Percentiles rank a stretch among this genome's conserved stretches.
phyloP scores from a whole-genome alignment of 176 grass and related monocot species.

The Panicum miliaceum region DNA sequence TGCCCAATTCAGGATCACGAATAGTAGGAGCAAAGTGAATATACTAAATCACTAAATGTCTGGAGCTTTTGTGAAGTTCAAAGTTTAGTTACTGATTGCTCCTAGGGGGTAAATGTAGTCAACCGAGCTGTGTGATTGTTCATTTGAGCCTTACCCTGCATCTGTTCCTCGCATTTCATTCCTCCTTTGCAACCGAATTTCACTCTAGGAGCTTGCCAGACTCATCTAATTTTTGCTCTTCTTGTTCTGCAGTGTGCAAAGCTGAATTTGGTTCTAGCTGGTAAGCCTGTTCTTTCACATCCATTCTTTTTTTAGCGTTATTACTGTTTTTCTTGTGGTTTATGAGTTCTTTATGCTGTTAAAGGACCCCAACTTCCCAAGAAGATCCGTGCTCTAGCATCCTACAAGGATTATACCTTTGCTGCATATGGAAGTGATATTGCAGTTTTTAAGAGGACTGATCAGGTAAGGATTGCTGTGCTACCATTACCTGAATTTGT shows the following conservation, averaged over 20 bases:
- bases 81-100: background rate
- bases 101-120: background rate
- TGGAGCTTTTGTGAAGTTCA: background rate
- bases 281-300: conserved; percentile 48
- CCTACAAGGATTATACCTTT: conserved; percentile 87
- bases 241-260: conserved; percentile 86
- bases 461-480: conserved; percentile 56
- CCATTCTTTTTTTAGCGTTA: background rate
- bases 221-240: conserved; percentile 23
- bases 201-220: conserved; percentile 3
- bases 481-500: background rate
- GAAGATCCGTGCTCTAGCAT: conserved; percentile 93
- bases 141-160: background rate
- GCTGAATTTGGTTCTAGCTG: conserved; percentile 81
- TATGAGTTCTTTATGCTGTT: conserved; percentile 14
- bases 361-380: conserved; percentile 92
- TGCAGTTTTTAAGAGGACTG: conserved; percentile 80
- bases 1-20: background rate
- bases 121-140: background rate
- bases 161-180: background rate
- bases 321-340: background rate
- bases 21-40: background rate
- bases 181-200: background rate
- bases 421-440: conserved; percentile 84
- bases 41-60: background rate